These are phyloP conservation scores for Cadophora luteo-olivacea DNA, from an alignment of 2,329 filamentous ascomycete genomes.

Conservation along the genomic window DNA sequence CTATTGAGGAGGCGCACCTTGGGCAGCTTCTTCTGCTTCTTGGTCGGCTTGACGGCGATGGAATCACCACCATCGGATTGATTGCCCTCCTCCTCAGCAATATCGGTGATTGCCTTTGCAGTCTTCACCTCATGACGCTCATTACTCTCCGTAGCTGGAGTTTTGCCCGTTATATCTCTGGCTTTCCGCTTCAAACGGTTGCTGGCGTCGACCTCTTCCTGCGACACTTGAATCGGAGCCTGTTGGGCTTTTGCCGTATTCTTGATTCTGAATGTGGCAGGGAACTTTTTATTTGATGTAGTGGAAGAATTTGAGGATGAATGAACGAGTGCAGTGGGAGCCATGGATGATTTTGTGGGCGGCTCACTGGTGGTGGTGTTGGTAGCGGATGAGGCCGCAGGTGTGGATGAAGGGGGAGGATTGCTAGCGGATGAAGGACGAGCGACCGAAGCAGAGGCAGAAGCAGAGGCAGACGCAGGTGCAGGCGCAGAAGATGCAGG, in stretches of 20 bases:
- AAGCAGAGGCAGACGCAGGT: constrained; percentile 22
- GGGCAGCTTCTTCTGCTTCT: constrained; percentile 26
- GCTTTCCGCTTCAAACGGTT: constrained; percentile 40
- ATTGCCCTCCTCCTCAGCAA: constrained; percentile 28
- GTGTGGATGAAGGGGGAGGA: constrained; percentile 27
- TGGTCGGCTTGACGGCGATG: constrained; percentile 25
- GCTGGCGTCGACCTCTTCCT: constrained; percentile 34
- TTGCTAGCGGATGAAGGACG: constrained; percentile 13
- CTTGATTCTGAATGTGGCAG: constrained; percentile 21
- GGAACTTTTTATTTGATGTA: constrained; percentile 18
- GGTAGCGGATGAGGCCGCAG: constrained; percentile 26
- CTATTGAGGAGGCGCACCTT: constrained; percentile 40
- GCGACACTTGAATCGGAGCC: constrained; percentile 21
- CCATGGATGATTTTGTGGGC: constrained; percentile 26
- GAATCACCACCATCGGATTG: constrained; percentile 39
- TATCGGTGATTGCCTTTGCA: constrained; percentile 8
- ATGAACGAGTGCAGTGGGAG: constrained; percentile 30
- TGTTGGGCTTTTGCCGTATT: constrained; percentile 18
- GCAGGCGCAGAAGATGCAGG: constrained; percentile 27
- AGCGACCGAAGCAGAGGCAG: constrained; percentile 19
- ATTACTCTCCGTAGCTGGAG: constrained; percentile 39
- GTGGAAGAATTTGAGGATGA: constrained; percentile 21
- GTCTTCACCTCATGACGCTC: constrained; percentile 36
- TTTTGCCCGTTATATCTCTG: constrained; percentile 35
- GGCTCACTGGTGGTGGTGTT: constrained; percentile 23